Base-by-base conservation (phyloP, 257 asterid genomes). In the Nicotiana benthamiana region DNA sequence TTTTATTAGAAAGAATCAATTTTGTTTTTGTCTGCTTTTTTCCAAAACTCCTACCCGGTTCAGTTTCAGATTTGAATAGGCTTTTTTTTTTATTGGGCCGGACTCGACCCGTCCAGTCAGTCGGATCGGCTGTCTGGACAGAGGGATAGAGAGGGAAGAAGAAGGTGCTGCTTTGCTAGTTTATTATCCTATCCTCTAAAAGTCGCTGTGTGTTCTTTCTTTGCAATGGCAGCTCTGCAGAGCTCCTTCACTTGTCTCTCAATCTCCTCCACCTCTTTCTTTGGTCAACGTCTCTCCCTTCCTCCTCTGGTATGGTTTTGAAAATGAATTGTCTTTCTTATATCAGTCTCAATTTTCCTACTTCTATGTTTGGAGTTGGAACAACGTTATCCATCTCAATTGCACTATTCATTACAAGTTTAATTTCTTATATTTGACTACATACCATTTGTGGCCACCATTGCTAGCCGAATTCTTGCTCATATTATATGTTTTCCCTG, bases 171-270 rank as follows among this genome's bases (percentile, higher is more conserved):
- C 15, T 18, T 34, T 67, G 12, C 53, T 9, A 0, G 56, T 51
- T 40, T 20, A 40, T 70, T 70, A 70, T 70, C 77, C 77, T 70
- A 70, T 70, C 77, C 59, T 40, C 48, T 2, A 40, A 9, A 1
- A 70, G 20, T 68, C 56, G 0, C 54, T 67, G 17, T 9, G 75
- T 66, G 28, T 68, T 9, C 7, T 18, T 67, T 34, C 53, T 5
- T 20, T 43, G 56, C 87, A 82, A 85, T 89, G 93, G 97, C 93
- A 67, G 88, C 92, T 75, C 91, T 95, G 10, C 97, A 87, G 85
- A 89, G 89, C 90, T 90, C 96, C 22, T 92, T 93, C 27, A 82
- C 94, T 28, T 85, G 94, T 70, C 90, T 93, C 52, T 92, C 90
- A 68, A 87, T 92, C 66, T 90, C 94, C 34, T 62, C 92, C 85